These are phyloP conservation scores for Wickerhamomyces tratensis DNA, from an alignment of 805 yeast species.

Conservation along the genomic window DNA sequence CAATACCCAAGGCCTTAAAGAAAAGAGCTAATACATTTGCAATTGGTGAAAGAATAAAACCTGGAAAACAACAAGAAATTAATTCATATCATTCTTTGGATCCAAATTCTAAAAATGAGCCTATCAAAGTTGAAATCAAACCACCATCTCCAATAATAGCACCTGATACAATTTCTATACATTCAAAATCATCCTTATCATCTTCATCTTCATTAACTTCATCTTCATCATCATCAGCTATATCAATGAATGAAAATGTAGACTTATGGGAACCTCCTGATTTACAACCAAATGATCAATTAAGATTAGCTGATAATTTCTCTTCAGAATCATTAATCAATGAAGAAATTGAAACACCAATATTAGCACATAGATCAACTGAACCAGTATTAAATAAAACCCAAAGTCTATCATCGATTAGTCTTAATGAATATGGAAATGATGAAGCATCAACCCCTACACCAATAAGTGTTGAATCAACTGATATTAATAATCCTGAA, in stretches of 20 bases:
- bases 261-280: constrained; percentile 29
- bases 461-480: too few relatives aligned
- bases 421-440: neutral
- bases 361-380: constrained; percentile 1
- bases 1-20: constrained; percentile 8
- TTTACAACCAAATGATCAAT: constrained; percentile 28
- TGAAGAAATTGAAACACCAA: constrained; percentile 1
- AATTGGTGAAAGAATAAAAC: constrained; percentile 7
- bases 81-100: neutral
- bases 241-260: constrained; percentile 8
- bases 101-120: neutral
- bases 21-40: constrained; percentile 23
- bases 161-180: neutral
- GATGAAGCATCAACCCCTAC: neutral
- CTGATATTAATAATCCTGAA: neutral
- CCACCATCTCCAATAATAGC: constrained; percentile 9
- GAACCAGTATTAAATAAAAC: neutral
- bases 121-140: neutral
- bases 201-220: neutral
- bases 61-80: constrained; percentile 1
- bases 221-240: constrained; percentile 1
- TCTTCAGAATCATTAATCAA: constrained; percentile 6
- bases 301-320: constrained; percentile 20
- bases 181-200: neutral
- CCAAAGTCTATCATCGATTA: neutral